A percentile compares a stretch with the other conserved stretches of the same genome.
Evolutionary conservation across 495 filamentous ascomycete genomes (phyloP).

Genomic region (Elaphomyces granulatus): DNA sequence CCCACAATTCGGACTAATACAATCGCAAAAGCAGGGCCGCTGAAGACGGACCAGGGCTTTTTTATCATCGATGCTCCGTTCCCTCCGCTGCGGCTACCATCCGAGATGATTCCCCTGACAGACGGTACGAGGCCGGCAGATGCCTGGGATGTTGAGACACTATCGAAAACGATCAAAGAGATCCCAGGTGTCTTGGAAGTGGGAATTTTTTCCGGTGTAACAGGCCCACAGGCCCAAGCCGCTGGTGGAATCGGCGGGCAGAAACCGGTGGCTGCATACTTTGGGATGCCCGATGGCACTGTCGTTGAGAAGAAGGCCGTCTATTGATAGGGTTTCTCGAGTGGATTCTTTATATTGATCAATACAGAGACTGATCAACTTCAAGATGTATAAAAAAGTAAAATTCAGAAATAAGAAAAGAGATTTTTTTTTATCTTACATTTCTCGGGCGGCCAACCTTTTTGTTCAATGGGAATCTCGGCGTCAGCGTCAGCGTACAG

Average conservation of each 20-base stretch:
- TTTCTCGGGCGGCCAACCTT: no score
- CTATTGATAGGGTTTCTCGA: no score
- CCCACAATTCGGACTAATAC: constrained; percentile 55
- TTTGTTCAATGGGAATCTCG: no score
- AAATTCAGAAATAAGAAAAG: background rate
- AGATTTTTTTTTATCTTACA: no score
- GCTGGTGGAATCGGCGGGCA: constrained; percentile 55
- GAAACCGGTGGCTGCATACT: constrained; percentile 87
- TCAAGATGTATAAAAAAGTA: no score
- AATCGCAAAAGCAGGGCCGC: constrained; percentile 58
- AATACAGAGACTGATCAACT: no score
- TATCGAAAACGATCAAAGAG: constrained; percentile 58
- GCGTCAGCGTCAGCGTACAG: no score
- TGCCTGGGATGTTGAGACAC: constrained; percentile 60
- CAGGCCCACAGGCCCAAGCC: constrained; percentile 50
- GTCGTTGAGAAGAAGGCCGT: constrained; percentile 38
- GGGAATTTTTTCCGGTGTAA: constrained; percentile 71
- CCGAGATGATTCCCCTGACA: constrained; percentile 37
- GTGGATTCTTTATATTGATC: no score
- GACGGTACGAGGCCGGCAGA: constrained; percentile 39
- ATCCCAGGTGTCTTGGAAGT: constrained; percentile 86
- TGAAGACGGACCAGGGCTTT: constrained; percentile 88
- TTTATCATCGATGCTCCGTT: constrained; percentile 92
- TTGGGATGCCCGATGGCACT: constrained; percentile 73
- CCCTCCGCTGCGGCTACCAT: constrained; percentile 45